phyloP scores from a whole-genome alignment of 495 filamentous ascomycete species.

The Daldinia childiae region DNA sequence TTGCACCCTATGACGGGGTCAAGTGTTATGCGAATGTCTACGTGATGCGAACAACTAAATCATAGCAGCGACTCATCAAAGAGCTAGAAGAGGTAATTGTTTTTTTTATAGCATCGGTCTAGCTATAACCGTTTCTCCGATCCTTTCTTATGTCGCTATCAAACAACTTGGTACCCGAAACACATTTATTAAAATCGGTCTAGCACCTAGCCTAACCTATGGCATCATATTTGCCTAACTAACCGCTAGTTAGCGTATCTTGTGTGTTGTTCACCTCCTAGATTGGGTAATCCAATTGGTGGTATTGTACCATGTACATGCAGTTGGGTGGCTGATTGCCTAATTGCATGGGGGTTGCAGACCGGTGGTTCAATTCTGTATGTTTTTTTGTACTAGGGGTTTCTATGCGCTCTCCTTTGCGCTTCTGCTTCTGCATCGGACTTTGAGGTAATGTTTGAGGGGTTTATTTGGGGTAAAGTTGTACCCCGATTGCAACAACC shows the following conservation, averaged over 20 bases:
- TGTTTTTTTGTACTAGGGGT: background rate
- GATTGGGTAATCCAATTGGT: conserved; percentile 34
- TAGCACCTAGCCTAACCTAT: conserved; percentile 21
- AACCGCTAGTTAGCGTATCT: conserved; percentile 28
- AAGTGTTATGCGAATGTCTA: background rate
- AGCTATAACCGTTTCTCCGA: background rate
- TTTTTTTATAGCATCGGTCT: background rate
- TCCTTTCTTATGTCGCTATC: conserved; percentile 11
- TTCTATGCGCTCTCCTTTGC: background rate
- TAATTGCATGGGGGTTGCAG: background rate
- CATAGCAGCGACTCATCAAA: background rate
- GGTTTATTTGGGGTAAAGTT: no score
- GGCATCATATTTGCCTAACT: conserved; percentile 35
- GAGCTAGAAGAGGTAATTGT: conserved; percentile 26
- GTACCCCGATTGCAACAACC: conserved; percentile 25
- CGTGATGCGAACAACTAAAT: background rate
- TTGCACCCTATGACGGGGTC: background rate
- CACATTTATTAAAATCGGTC: conserved; percentile 8
- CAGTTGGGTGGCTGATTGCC: conserved; percentile 13
- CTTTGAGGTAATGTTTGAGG: no score
- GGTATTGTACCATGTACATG: conserved; percentile 1
- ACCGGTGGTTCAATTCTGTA: background rate
- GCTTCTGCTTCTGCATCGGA: background rate
- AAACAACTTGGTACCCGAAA: background rate
- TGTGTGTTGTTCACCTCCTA: background rate